These are phyloP conservation scores for Mortierella sp. DNA, from an alignment of 371 early-diverging fungal species.

Conservation along the genomic window DNA sequence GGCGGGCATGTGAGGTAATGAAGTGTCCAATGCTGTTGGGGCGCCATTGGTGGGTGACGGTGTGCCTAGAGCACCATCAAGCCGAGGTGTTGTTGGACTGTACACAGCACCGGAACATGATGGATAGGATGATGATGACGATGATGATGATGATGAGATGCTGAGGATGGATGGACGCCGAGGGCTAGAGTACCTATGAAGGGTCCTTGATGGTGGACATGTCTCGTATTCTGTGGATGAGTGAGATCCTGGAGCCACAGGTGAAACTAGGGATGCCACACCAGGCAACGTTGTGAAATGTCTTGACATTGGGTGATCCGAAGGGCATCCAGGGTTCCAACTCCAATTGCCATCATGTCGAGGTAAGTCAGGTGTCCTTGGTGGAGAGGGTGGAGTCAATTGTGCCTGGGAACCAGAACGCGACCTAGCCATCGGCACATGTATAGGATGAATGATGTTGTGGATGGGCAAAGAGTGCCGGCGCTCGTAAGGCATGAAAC, in stretches of 20 bases:
- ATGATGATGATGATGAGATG: not conserved
- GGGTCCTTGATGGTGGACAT: not conserved
- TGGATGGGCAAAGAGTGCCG: slow-evolving; percentile 36
- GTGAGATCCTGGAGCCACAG: not conserved
- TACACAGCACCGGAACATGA: too few relatives aligned
- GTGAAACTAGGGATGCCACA: slow-evolving; percentile 1
- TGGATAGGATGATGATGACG: too few relatives aligned
- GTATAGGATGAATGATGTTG: slow-evolving; percentile 8
- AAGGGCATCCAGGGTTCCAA: not conserved
- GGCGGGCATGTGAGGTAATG: not conserved
- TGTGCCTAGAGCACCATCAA: too few relatives aligned
- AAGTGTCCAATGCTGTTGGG: too few relatives aligned
- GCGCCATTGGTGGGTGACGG: too few relatives aligned
- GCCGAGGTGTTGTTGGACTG: not conserved
- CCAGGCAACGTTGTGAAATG: slow-evolving; percentile 33
- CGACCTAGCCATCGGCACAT: slow-evolving; percentile 13
- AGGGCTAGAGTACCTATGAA: not conserved
- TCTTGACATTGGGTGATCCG: slow-evolving; percentile 5
- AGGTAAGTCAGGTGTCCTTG: slow-evolving; percentile 34
- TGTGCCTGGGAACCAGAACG: slow-evolving; percentile 7
- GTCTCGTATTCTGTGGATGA: not conserved
- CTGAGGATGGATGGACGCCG: slow-evolving; percentile 1
- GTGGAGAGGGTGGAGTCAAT: slow-evolving; percentile 23
- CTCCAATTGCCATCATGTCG: slow-evolving; percentile 4
- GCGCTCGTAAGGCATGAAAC: slow-evolving; percentile 39